Percentiles rank a stretch among this genome's conserved stretches.
Conservation (phyloP, 306 rosid species). For the Gillenia trifoliata region DNA sequence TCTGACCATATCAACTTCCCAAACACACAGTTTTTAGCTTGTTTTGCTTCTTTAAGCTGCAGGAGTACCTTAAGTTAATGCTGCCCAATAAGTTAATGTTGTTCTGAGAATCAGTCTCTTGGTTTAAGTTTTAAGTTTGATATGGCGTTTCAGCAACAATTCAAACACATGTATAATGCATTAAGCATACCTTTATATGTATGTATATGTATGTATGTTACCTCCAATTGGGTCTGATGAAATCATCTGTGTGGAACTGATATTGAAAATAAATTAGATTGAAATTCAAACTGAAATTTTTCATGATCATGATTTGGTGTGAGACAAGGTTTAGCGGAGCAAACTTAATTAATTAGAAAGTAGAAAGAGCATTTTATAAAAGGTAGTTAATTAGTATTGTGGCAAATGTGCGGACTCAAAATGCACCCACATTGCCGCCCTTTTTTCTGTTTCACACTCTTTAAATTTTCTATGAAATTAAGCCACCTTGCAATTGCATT, state of each 20-base stretch:
- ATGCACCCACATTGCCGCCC: slow-evolving; percentile 1
- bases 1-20: slow-evolving; percentile 82
- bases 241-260: slow-evolving; percentile 1
- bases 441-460: neutral
- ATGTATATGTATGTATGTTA: neutral
- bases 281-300: neutral
- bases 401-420: neutral
- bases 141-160: too few species aligned
- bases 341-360: neutral
- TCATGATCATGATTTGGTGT: slow-evolving; percentile 6
- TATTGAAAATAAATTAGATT: neutral
- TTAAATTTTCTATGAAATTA: neutral
- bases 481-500: neutral
- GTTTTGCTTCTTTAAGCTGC: slow-evolving; percentile 27
- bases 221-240: slow-evolving; percentile 8
- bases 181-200: too few species aligned
- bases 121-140: too few species aligned
- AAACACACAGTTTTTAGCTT: slow-evolving; percentile 44
- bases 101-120: too few species aligned
- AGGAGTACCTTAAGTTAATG: slow-evolving; percentile 43
- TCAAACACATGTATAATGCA: too few species aligned
- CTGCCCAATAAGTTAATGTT: too few species aligned
- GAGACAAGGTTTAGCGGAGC: neutral
- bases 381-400: neutral
- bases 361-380: slow-evolving; percentile 2